These are phyloP conservation scores for Chlorophyllum brunneum DNA, from an alignment of 768 basidiomycete genomes.

Conservation along the genomic window DNA sequence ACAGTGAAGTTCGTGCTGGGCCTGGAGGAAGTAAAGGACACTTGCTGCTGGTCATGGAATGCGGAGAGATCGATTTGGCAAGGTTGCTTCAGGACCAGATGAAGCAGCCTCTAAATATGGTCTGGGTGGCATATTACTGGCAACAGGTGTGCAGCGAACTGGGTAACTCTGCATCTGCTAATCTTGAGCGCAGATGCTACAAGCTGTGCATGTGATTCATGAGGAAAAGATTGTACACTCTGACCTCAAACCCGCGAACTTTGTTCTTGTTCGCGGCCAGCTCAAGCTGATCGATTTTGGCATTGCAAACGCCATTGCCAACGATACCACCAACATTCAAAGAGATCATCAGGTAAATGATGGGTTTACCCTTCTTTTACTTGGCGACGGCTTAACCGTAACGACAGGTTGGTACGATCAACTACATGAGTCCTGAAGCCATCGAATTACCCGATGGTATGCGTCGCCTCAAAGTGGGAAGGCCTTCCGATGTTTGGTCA, in stretches of 20 bases:
- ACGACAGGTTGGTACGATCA: conserved; percentile 88
- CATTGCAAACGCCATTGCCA: conserved; percentile 98
- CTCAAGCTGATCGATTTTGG: conserved; percentile 99
- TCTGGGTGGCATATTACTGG: conserved; percentile 95
- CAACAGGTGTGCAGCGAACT: conserved; percentile 65
- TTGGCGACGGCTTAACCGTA: not conserved
- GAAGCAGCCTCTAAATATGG: conserved; percentile 83
- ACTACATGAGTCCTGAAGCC: conserved; percentile 99
- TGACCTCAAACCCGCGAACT: conserved; percentile 97
- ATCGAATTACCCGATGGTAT: conserved; percentile 85
- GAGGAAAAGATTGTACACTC: conserved; percentile 99
- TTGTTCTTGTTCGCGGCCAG: conserved; percentile 91
- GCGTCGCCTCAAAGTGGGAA: conserved; percentile 90
- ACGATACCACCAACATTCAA: conserved; percentile 97
- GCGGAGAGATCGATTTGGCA: conserved; percentile 91
- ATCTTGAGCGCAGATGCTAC: conserved; percentile 69
- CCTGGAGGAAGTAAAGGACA: conserved; percentile 70
- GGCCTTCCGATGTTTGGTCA: conserved; percentile 96
- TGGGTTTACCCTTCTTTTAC: not conserved
- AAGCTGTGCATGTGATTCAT: conserved; percentile 98
- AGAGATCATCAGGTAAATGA: conserved; percentile 82
- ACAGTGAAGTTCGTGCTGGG: conserved; percentile 79
- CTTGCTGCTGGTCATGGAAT: conserved; percentile 92
- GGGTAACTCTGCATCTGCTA: conserved; percentile 1
- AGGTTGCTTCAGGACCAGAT: conserved; percentile 79